Evolutionary conservation across 2,329 filamentous ascomycete species (phyloP).

Genomic region (Alternaria consortialis): DNA sequence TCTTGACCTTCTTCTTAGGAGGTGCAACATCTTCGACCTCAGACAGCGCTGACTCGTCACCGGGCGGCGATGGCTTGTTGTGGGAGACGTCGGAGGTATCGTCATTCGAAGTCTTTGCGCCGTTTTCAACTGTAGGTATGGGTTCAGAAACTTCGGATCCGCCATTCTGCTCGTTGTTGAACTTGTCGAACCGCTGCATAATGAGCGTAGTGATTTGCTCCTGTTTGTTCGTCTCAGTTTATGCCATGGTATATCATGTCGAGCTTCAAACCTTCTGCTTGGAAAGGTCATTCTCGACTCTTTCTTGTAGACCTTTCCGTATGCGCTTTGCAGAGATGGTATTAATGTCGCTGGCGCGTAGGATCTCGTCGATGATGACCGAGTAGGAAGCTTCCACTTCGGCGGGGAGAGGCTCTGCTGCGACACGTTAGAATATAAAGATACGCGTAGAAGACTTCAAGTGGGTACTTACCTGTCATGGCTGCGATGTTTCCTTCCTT

Average conservation of each 20-base stretch:
- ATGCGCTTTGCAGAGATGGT: conserved; percentile 73
- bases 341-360: conserved; percentile 67
- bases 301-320: conserved; percentile 68
- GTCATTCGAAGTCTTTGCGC: conserved; percentile 32
- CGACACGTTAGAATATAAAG: conserved; percentile 20
- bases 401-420: conserved; percentile 52
- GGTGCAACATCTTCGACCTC: conserved; percentile 52
- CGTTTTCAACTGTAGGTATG: conserved; percentile 51
- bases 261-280: conserved; percentile 65
- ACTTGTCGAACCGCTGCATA: conserved; percentile 60
- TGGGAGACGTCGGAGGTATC: conserved; percentile 38
- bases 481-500: conserved; percentile 20
- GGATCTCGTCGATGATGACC: conserved; percentile 69
- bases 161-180: conserved; percentile 49
- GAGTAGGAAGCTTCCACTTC: conserved; percentile 62
- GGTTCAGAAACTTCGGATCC: conserved; percentile 48
- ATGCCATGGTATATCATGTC: conserved; percentile 6
- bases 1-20: conserved; percentile 67
- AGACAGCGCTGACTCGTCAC: conserved; percentile 54
- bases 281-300: conserved; percentile 68
- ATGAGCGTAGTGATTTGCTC: conserved; percentile 58
- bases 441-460: conserved; percentile 6
- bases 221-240: conserved; percentile 41
- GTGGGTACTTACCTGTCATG: conserved; percentile 42
- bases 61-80: conserved; percentile 55